phyloP scores from a whole-genome alignment of 176 grass and related monocot species.

The Stipa capillata region DNA sequence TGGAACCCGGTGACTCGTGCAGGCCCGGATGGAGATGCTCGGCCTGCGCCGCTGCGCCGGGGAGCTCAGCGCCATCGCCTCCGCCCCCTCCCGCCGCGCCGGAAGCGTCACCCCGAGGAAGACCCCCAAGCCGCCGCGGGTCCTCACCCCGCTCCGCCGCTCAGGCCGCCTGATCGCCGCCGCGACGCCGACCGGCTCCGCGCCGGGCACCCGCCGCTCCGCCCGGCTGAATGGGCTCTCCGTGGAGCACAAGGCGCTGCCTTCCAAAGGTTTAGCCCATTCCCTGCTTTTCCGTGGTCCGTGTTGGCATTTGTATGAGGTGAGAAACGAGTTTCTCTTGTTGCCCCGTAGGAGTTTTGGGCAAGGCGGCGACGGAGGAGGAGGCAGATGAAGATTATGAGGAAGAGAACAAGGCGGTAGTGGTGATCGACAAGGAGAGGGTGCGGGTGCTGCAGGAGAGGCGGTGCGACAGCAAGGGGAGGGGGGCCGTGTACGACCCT shows the following conservation, averaged over 20 bases:
- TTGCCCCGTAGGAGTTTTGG: neutral
- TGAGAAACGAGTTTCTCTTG: slow-evolving; percentile 3
- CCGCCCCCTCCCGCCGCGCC: slow-evolving; percentile 22
- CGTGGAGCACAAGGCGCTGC: slow-evolving; percentile 1
- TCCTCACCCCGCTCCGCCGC: slow-evolving; percentile 56
- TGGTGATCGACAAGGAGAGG: slow-evolving; percentile 34
- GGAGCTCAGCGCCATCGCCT: slow-evolving; percentile 43
- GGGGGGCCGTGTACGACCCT: slow-evolving; percentile 67
- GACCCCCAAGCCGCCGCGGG: slow-evolving; percentile 5
- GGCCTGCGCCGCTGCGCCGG: slow-evolving; percentile 46
- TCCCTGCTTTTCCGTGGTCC: neutral
- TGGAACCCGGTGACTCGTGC: neutral
- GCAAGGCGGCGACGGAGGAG: neutral
- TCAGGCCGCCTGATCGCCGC: slow-evolving; percentile 37
- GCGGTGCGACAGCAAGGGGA: slow-evolving; percentile 53
- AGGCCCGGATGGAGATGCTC: slow-evolving; percentile 73
- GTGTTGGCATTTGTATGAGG: neutral
- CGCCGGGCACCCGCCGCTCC: slow-evolving; percentile 13
- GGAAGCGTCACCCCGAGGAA: slow-evolving; percentile 21
- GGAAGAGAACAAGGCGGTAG: neutral
- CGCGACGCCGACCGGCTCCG: neutral
- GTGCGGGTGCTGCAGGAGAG: slow-evolving; percentile 37
- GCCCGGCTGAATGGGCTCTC: slow-evolving; percentile 11
- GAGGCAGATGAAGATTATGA: neutral
- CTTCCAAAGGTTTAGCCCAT: slow-evolving; percentile 13